phyloP scores from a whole-genome alignment of 1,284 basidiomycete species.

The Cerrena zonata region DNA sequence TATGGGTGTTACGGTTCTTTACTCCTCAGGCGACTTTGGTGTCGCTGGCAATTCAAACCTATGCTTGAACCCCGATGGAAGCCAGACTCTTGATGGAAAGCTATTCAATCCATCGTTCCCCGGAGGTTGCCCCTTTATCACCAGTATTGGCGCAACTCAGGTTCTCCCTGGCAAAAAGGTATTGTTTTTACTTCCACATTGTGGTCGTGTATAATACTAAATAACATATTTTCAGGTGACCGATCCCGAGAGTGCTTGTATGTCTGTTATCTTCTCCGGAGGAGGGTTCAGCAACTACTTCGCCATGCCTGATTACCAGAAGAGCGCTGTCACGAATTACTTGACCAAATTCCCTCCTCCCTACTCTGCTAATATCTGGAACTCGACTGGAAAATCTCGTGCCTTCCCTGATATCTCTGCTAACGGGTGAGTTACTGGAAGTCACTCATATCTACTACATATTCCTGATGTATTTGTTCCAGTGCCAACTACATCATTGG shows the following conservation, averaged over 20 bases:
- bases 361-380: constrained; percentile 24
- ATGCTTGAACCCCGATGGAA: constrained; percentile 24
- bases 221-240: constrained; percentile 24
- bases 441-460: neutral
- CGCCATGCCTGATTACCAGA: constrained; percentile 28
- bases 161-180: neutral
- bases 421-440: constrained; percentile 29
- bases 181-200: neutral
- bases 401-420: constrained; percentile 42
- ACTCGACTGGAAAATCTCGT: constrained; percentile 26
- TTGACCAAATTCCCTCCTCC: constrained; percentile 33
- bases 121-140: constrained; percentile 50
- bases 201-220: neutral
- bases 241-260: constrained; percentile 44
- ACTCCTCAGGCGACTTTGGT: constrained; percentile 44
- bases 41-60: constrained; percentile 44
- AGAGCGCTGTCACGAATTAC: constrained; percentile 29
- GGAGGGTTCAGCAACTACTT: constrained; percentile 47
- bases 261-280: constrained; percentile 33
- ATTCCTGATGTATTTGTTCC: neutral
- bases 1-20: constrained; percentile 44
- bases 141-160: constrained; percentile 38
- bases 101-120: constrained; percentile 11
- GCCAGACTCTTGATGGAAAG: constrained; percentile 5
- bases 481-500: constrained; percentile 42